Evolutionary conservation across 2,329 filamentous ascomycete genomes (phyloP).

Genomic region (Calonectria crousiana): DNA sequence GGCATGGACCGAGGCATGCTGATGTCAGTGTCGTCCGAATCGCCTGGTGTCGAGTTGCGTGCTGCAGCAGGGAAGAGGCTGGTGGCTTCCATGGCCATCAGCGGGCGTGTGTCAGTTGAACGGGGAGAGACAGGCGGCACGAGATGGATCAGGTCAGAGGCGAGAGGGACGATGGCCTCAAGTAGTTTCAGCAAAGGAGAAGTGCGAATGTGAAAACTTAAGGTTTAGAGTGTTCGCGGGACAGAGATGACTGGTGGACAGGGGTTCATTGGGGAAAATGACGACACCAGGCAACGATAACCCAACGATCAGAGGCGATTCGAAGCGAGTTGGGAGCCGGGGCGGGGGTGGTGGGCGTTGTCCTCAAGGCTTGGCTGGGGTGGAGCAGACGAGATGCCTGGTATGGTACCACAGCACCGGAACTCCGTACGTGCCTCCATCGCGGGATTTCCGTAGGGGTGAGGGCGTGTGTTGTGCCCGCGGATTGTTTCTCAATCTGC

Average conservation of each 20-base stretch:
- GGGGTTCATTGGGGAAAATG: constrained; percentile 14
- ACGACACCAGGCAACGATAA: constrained; percentile 17
- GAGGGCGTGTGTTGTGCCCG: constrained; percentile 1
- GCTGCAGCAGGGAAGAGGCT: constrained; percentile 39
- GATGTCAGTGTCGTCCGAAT: constrained; percentile 47
- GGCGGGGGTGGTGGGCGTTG: neutral
- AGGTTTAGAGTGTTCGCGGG: constrained; percentile 18
- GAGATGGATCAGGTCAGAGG: neutral
- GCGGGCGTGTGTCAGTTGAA: neutral
- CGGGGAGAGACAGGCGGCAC: neutral
- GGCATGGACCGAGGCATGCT: constrained; percentile 39
- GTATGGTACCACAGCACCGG: constrained; percentile 1
- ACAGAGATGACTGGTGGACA: constrained; percentile 1
- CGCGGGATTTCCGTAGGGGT: constrained; percentile 15
- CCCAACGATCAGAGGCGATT: neutral
- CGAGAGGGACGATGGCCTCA: neutral
- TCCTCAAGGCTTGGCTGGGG: neutral
- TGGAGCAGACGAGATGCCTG: neutral
- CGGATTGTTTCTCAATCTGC: neutral
- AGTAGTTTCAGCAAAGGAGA: neutral
- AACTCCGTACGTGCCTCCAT: constrained; percentile 21
- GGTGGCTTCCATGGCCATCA: constrained; percentile 37
- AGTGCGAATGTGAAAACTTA: constrained; percentile 2
- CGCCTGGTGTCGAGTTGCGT: constrained; percentile 41
- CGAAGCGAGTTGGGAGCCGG: neutral